Conservation (phyloP, 192 early-diverging fungal species). For the Coemansia sp. region DNA sequence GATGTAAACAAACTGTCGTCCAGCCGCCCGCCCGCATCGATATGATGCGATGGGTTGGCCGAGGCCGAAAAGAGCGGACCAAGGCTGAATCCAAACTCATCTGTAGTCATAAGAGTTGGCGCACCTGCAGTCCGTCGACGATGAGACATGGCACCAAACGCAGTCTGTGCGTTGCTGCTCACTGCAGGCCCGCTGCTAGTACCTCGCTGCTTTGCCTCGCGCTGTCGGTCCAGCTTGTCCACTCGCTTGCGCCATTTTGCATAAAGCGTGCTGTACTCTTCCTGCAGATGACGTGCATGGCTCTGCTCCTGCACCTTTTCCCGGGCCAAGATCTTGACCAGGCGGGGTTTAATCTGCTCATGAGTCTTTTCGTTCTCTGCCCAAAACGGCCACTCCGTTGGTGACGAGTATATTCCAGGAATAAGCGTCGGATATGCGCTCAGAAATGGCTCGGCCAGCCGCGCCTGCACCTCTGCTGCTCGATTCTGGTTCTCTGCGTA, state of each 20-base stretch:
- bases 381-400: constrained; percentile 53
- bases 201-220: constrained; percentile 34
- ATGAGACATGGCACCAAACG: constrained; percentile 13
- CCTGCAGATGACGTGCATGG: constrained; percentile 31
- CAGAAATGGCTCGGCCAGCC: constrained; percentile 32
- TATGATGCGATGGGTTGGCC: constrained; percentile 14
- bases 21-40: constrained; percentile 8
- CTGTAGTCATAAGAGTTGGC: constrained; percentile 5
- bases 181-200: constrained; percentile 3
- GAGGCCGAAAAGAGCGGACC: constrained; percentile 43
- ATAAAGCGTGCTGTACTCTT: constrained; percentile 44
- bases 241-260: constrained; percentile 47
- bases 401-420: constrained; percentile 34
- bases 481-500: constrained; percentile 43
- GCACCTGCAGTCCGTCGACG: constrained; percentile 15
- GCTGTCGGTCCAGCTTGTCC: constrained; percentile 48
- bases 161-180: background rate
- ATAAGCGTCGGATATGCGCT: constrained; percentile 34
- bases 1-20: constrained; percentile 57
- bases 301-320: constrained; percentile 17
- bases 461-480: constrained; percentile 28
- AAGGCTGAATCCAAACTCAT: constrained; percentile 48
- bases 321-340: constrained; percentile 25
- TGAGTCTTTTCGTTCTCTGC: constrained; percentile 28
- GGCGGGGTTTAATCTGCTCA: constrained; percentile 20